Conservation (phyloP, 768 basidiomycete species). For the Pilatotrama ljubarskyi region DNA sequence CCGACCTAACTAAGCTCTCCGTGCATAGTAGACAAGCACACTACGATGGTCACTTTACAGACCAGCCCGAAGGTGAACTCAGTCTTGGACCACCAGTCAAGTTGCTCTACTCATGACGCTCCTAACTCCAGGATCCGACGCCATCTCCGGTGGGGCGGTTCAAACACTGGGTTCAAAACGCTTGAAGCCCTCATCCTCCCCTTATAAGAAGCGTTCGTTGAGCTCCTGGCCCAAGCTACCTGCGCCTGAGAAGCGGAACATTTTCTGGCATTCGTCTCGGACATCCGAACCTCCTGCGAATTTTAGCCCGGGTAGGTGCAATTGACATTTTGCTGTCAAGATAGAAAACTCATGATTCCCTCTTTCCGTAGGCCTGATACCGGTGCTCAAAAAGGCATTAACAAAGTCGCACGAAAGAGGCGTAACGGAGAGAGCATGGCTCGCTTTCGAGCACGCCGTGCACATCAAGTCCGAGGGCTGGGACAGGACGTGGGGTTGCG, state of each 20-base stretch:
- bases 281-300: slow-evolving; percentile 48
- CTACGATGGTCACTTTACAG: slow-evolving; percentile 51
- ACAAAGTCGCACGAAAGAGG: slow-evolving; percentile 52
- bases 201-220: neutral
- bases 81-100: neutral
- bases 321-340: neutral
- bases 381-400: slow-evolving; percentile 58
- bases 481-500: slow-evolving; percentile 66
- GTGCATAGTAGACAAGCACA: slow-evolving; percentile 48
- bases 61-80: slow-evolving; percentile 15
- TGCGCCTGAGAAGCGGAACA: slow-evolving; percentile 35
- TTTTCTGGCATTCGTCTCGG: slow-evolving; percentile 65
- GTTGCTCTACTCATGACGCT: neutral
- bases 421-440: slow-evolving; percentile 51
- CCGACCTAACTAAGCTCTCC: slow-evolving; percentile 41
- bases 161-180: slow-evolving; percentile 3
- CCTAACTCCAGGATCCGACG: neutral
- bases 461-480: slow-evolving; percentile 59
- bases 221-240: neutral
- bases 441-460: slow-evolving; percentile 64
- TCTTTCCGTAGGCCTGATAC: slow-evolving; percentile 55
- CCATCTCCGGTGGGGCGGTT: neutral
- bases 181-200: neutral
- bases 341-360: neutral
- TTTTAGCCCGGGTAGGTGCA: slow-evolving; percentile 57